phyloP scores from a whole-genome alignment of 352 stramenopile genomes.

The Pythium phragmitis region DNA sequence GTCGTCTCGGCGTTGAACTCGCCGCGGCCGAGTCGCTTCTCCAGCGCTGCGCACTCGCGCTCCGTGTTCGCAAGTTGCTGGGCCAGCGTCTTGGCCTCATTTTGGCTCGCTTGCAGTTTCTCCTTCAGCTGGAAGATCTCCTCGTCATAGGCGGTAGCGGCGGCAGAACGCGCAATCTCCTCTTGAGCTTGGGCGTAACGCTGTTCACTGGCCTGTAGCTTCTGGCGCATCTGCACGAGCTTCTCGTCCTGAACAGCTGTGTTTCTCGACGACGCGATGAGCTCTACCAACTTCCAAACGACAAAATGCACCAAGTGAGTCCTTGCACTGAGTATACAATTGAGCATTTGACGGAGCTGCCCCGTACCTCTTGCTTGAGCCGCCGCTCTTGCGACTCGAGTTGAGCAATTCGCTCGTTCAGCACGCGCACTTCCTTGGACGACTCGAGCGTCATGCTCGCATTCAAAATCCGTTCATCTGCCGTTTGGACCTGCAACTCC shows the following conservation, averaged over 20 bases:
- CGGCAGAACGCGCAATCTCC: constrained; percentile 44
- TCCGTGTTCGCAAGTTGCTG: constrained; percentile 70
- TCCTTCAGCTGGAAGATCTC: constrained; percentile 54
- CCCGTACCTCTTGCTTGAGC: constrained; percentile 60
- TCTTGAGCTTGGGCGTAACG: constrained; percentile 41
- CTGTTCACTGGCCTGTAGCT: constrained; percentile 57
- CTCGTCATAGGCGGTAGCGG: constrained; percentile 31
- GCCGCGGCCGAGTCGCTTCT: constrained; percentile 70
- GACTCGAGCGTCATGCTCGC: constrained; percentile 50
- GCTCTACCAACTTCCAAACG: constrained; percentile 43
- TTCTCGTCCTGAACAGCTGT: constrained; percentile 65
- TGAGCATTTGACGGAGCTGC: background rate
- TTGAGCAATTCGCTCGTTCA: constrained; percentile 64
- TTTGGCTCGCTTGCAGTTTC: constrained; percentile 37
- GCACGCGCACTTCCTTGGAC: constrained; percentile 41
- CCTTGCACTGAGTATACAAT: background rate
- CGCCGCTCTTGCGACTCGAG: constrained; percentile 61
- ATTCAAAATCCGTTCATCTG: constrained; percentile 41
- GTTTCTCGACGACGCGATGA: constrained; percentile 67
- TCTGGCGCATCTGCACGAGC: constrained; percentile 48
- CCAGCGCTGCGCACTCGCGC: constrained; percentile 57
- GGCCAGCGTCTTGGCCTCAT: constrained; percentile 45
- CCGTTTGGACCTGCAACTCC: constrained; percentile 45
- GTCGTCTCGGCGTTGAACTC: constrained; percentile 82
- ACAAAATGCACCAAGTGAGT: background rate